Evolutionary conservation across 2,329 filamentous ascomycete genomes (phyloP), one percentile per base, ranked within the genome.

Genomic region (Trichoderma sp.): DNA sequence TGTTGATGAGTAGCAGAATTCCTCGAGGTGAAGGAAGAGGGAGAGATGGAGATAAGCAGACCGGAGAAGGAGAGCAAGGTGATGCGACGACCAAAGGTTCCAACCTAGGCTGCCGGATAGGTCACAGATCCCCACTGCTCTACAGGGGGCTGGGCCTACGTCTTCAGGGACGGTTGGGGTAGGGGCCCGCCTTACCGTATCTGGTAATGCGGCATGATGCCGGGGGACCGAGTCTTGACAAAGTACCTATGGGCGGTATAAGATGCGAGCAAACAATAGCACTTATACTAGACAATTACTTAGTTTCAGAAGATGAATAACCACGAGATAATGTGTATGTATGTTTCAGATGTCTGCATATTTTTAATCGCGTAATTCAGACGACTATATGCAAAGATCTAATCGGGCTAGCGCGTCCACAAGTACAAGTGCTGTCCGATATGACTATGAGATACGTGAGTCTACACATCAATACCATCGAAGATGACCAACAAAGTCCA

Each of bases 81-180:
- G 50, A 57, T 28, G 64, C 11, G 64, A 67, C 57, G 13, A 36
- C 34, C 43, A 66, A 53, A 53, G 63, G 43, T 30, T 28, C 43
- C 28, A 20, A 11, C 20, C 13, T 9, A n/a, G 23, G 59, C 12
- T n/a, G 36, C 32, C 34, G n/a, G n/a, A 28, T n/a, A 65, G 62
- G 62, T 50, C 39, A 65, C 39, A 53, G 62, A n/a, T 65, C 26
- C 11, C 39, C 62, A 64, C 61, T n/a, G 9, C 0, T 11, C 6
- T 43, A 63, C 59, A 63, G 59, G 59, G 59, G 59, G 58, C 57
- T 59, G 28, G 57, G 57, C 57, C 55, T 59, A 23, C 17, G 47
- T 23, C 39, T 53, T 20, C 47, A 53, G 47, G 47, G 57, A 59
- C 30, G 13, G 9, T 59, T 20, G 57, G 57, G 57, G 57, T 20